phyloP scores from a whole-genome alignment of 1,284 basidiomycete genomes.

The Ganoderma lucidum region DNA sequence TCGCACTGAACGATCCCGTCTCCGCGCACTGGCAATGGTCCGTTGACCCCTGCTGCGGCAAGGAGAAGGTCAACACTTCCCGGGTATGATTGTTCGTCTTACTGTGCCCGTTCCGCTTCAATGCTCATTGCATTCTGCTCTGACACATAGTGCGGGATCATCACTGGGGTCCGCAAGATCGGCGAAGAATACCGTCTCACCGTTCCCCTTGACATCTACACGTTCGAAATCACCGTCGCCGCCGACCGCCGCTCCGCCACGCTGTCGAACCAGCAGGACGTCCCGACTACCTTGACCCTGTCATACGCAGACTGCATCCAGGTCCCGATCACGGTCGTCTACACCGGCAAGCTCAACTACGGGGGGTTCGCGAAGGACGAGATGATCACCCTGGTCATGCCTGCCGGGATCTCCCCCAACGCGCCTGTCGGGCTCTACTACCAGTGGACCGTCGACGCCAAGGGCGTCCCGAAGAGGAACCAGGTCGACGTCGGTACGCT shows the following conservation, averaged over 20 bases:
- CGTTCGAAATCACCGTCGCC: constrained; percentile 1
- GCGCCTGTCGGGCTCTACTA: constrained; percentile 1
- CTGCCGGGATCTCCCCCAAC: not conserved
- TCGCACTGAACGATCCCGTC: constrained; percentile 6
- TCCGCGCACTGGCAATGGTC: constrained; percentile 9
- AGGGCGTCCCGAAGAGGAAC: not conserved
- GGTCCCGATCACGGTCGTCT: not conserved
- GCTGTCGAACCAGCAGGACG: not conserved
- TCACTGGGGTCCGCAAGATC: not conserved
- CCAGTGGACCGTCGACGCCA: not conserved
- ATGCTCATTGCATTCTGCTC: not conserved
- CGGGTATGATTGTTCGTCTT: not conserved
- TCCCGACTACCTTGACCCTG: not conserved
- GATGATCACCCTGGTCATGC: constrained; percentile 2
- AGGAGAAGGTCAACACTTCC: not conserved
- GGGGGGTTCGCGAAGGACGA: not conserved
- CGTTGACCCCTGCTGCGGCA: not conserved
- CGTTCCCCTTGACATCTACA: not conserved
- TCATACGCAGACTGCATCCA: not conserved
- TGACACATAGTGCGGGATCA: not conserved
- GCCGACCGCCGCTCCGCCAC: not conserved
- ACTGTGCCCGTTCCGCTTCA: too few species aligned
- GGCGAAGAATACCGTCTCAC: not conserved
- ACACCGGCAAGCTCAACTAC: constrained; percentile 8
- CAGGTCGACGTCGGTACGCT: not conserved